Evolutionary conservation across 306 rosid species (phyloP).

Genomic region (Sindora glabra): DNA sequence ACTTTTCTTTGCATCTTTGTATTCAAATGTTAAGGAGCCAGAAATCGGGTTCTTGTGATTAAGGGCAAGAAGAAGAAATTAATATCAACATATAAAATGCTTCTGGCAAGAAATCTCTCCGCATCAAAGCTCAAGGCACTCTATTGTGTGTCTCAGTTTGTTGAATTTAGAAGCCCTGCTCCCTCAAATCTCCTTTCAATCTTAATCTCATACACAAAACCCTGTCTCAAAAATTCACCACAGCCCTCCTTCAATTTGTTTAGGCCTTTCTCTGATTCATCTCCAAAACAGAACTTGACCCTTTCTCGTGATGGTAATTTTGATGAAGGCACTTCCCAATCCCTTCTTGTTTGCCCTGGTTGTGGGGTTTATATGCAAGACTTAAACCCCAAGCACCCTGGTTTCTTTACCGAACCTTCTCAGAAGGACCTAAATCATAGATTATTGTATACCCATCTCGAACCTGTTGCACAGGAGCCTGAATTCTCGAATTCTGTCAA

Average conservation of each 20-base stretch:
- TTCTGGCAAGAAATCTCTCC: constrained; percentile 26
- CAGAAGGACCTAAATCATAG: constrained; percentile 46
- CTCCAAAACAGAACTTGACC: constrained; percentile 14
- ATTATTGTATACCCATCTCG: constrained; percentile 44
- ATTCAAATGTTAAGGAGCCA: too few relatives aligned
- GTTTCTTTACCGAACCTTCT: constrained; percentile 76
- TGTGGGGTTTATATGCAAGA: constrained; percentile 89
- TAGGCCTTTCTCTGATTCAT: constrained; percentile 23
- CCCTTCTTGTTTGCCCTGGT: constrained; percentile 60
- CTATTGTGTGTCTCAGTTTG: constrained; percentile 9
- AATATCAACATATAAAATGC: constrained; percentile 19
- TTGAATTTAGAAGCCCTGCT: not conserved
- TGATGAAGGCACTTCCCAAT: constrained; percentile 40
- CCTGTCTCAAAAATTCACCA: not conserved
- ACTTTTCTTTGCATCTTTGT: too few relatives aligned
- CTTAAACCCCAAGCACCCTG: constrained; percentile 62
- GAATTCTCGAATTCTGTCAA: constrained; percentile 68
- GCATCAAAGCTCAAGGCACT: constrained; percentile 28
- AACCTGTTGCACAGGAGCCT: constrained; percentile 44
- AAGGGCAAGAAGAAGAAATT: not conserved
- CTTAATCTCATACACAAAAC: constrained; percentile 6
- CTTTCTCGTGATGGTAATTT: constrained; percentile 81
- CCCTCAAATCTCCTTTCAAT: not conserved
- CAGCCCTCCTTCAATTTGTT: constrained; percentile 11
- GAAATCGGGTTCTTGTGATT: too few relatives aligned